phyloP scores from a whole-genome alignment of 202 grass and related monocot genomes.

The Setaria italica region DNA sequence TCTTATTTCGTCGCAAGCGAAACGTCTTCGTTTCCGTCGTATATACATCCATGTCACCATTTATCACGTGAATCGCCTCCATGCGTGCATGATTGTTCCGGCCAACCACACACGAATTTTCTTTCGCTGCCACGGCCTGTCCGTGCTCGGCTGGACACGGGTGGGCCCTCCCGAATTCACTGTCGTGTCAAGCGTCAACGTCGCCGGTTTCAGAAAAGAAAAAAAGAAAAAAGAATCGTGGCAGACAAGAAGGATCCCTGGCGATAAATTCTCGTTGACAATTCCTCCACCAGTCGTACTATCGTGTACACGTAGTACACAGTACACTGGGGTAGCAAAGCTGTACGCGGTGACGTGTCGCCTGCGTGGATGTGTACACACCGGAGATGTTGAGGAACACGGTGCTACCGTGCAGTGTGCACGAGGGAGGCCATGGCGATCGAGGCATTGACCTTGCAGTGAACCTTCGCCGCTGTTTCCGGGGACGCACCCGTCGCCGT shows the following conservation, averaged over 20 bases:
- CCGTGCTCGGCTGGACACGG: background rate
- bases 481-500: conserved; percentile 15
- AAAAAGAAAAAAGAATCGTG: background rate
- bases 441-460: conserved; percentile 40
- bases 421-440: too few species aligned
- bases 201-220: background rate
- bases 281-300: background rate
- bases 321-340: too few species aligned
- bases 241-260: conserved; percentile 1
- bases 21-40: background rate
- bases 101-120: conserved; percentile 3
- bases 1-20: background rate
- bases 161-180: conserved; percentile 16
- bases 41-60: background rate
- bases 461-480: conserved; percentile 34
- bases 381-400: background rate
- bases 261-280: background rate
- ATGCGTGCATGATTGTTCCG: background rate
- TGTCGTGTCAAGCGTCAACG: conserved; percentile 1
- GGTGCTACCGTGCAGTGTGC: too few species aligned
- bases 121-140: background rate
- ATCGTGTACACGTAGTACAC: too few species aligned
- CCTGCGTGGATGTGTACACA: background rate
- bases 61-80: conserved; percentile 2
- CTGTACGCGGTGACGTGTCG: too few species aligned